Evolutionary conservation across 2,329 filamentous ascomycete species (phyloP), one percentile per base, ranked within the genome.

Genomic region (Thelonectria discophora): DNA sequence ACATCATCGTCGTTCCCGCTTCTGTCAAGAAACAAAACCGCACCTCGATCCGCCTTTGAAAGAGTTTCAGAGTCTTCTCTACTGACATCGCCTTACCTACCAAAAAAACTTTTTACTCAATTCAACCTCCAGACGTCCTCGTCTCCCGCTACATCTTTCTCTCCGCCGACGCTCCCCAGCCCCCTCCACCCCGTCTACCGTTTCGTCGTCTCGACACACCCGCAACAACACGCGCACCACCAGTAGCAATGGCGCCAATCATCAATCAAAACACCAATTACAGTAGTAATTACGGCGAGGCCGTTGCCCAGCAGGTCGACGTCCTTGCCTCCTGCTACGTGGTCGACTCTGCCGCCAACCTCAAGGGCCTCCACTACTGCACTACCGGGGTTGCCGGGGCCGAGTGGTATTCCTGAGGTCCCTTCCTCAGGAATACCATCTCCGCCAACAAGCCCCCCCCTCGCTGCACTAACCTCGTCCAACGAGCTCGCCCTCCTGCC

Each of bases 381-480:
- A 94, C 93, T 92, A 94, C 92, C 83, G 86, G 88, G 86, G 90
- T 88, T 82, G 86, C 90, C 86, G 91, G 90, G 88, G 89, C 89
- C 81, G 89, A 92, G 91, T 94, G 91, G 91, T 93, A 91, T 93
- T 90, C 91, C 91, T 94, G 91, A 94, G 91, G 91, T 92, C 85
- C 88, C 85, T 81, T 86, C 88, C 84, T 89, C 89, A 89, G 92
- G 92, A 82, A 83, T 92, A 81, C 91, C 92, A 83, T 92, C 90
- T 80, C 91, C 90, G 80, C 89, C 90, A 74, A 86, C 87, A 91
- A 96, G 92, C 82, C 93, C 93, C 91, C 91, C 91, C 88, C 90
- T 92, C 85, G 89, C 88, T 82, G 88, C 88, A 78, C 81, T 90
- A 76, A 88, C 86, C 75, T 83, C 87, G 77, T 84, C 85, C 76